Base-by-base conservation (phyloP, 2,329 filamentous ascomycete genomes). In the Tolypocladium tropicale region DNA sequence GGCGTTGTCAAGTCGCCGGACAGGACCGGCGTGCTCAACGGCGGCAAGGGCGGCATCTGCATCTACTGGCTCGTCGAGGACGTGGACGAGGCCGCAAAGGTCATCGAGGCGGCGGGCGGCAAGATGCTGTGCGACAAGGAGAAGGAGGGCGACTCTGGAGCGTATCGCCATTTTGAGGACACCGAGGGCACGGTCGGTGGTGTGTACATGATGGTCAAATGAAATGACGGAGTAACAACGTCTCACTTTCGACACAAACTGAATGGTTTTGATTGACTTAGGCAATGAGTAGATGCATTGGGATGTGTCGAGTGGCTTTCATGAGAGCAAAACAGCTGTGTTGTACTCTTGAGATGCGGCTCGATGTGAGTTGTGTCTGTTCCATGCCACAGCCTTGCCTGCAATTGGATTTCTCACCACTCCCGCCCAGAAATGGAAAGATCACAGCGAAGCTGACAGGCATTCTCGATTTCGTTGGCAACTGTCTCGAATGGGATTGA, bases 51-150 rank as follows among this genome's bases (percentile, higher is more conserved):
- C 4, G 65, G 67, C 2, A 52, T 67, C 9, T 64, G 57, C 30
- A 39, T 69, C 6, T 63, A 62, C 34, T 69, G 67, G 67, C 60
- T 67, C 9, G 67, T 69, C 9, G 63, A 69, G 30, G 57, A 68
- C 43, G 60, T 68, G n/a, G 65, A 68, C 5, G 48, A 53, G 6
- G 64, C 63, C 4, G 61, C 59, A 1, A 48, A 62, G 5, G 25
- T 59, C 23, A 67, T 69, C 39, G 62, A 67, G 37, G 57, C 60
- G 6, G 64, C 64, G 1, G 67, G 67, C 21, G 67, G 67, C 0
- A 68, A 65, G 53, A 63, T 70, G 59, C 30, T 70, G 48, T 67
- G 58, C 6, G 61, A 60, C 6, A 60, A 63, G 46, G 58, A 61
- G 25, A 65, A 65, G 49, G 67, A 69, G 50, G 62, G 67, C 2